Base-by-base conservation (phyloP, 768 basidiomycete genomes). In the Leucocoprinus birnbaumii region DNA sequence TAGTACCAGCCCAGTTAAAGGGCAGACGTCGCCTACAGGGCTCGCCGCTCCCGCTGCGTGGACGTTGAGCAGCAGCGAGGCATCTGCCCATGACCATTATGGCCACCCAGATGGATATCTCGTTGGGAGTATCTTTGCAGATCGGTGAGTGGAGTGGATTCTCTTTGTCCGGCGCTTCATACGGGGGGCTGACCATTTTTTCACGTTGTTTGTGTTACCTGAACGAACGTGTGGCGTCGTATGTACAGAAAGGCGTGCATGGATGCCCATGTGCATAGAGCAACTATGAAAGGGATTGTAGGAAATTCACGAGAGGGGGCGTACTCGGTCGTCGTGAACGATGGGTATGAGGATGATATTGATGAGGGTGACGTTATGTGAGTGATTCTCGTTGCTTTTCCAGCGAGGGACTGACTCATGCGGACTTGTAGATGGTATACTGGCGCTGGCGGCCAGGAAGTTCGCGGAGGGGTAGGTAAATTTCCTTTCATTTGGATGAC, bases 311-410 rank as follows among this genome's bases (percentile, higher is more conserved):
- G 37, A 2, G 41, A 61, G 1, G 77, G 76, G 1, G 76, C 76
- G 0, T 73, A 64, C 53, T 78, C 77, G 0, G 66, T 79, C n/a
- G 71, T 72, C 27, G 43, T 75, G 2, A 75, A 73, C 13, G 67
- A 68, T 6, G 68, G 70, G 2, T 78, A 79, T 44, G 69, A 70
- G 37, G 77, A 79, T 43, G 71, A 79, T 57, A 41, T 57, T 6
- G 77, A 78, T 46, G 48, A 68, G 1, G 76, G 77, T 5, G 69
- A 76, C 2, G 60, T 65, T 27, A 61, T 77, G 75, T 76, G 55
- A 51, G 72, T 65, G n/a, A 25, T 38, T 5, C 34, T 14, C 25
- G n/a, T 40, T 46, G 2, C n/a, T 21, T 6, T 24, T 48, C 19
- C 26, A n/a, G 18, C 24, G 2, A 8, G 24, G 11, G n/a, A 8